Evolutionary conservation across 2,329 filamentous ascomycete species (phyloP).

Genomic region (Fusarium subglutinans): DNA sequence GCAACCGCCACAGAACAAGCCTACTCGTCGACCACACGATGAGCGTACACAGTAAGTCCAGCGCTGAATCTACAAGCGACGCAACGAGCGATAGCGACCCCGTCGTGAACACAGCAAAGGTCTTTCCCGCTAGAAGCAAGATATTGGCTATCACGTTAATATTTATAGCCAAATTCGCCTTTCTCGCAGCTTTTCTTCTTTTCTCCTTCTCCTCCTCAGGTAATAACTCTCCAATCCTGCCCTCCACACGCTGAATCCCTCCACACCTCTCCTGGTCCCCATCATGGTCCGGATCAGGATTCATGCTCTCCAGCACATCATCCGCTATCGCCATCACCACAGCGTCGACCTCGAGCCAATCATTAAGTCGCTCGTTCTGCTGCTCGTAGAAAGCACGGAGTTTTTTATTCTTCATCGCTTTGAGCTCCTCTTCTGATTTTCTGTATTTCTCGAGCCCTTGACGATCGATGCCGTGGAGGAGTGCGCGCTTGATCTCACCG

Average conservation of each 20-base stretch:
- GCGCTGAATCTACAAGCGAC: conserved; percentile 77
- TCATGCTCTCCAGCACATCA: conserved; percentile 48
- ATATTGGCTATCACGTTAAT: conserved; percentile 82
- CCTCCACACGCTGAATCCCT: conserved; percentile 44
- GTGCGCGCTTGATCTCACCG: conserved; percentile 44
- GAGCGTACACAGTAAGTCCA: conserved; percentile 80
- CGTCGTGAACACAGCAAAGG: conserved; percentile 79
- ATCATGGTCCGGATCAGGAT: conserved; percentile 48
- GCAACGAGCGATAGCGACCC: conserved; percentile 81
- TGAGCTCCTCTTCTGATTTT: conserved; percentile 43
- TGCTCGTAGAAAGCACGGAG: conserved; percentile 43
- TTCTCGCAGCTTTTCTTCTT: conserved; percentile 35
- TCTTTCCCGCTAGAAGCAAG: conserved; percentile 76
- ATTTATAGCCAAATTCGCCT: conserved; percentile 73
- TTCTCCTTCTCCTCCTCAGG: conserved; percentile 46
- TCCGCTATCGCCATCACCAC: conserved; percentile 48
- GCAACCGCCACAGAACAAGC: conserved; percentile 68
- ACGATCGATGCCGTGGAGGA: conserved; percentile 45
- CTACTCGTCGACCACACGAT: conserved; percentile 83
- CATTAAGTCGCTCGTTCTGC: conserved; percentile 46
- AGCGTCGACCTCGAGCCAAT: conserved; percentile 49
- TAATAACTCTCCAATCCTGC: conserved; percentile 45
- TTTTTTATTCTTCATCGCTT: conserved; percentile 43
- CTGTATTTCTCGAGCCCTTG: conserved; percentile 44
- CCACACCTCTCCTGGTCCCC: conserved; percentile 45